A percentile compares a stretch with the other conserved stretches of the same genome.
Evolutionary conservation across 2,329 filamentous ascomycete genomes (phyloP).

Genomic region (Cladophialophora yegresii): DNA sequence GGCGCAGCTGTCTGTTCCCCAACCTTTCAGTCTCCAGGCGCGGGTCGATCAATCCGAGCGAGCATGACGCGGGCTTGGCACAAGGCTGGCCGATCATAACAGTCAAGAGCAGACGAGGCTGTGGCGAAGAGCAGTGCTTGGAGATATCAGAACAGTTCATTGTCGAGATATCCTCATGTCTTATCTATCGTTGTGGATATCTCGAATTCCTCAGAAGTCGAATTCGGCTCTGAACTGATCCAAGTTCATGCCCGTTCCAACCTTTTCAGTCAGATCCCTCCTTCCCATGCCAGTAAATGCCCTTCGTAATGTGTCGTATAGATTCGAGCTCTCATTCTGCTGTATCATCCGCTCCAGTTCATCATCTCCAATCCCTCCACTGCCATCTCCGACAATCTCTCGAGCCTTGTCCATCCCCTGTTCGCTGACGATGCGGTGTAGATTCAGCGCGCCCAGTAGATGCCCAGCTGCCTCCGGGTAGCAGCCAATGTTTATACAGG

Average conservation of each 20-base stretch:
- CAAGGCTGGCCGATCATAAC: neutral
- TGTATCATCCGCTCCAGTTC: slow-evolving; percentile 83
- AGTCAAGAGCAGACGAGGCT: neutral
- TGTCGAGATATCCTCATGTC: neutral
- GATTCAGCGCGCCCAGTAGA: slow-evolving; percentile 83
- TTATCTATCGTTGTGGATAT: slow-evolving; percentile 4
- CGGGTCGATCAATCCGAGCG: neutral
- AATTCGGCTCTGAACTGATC: slow-evolving; percentile 86
- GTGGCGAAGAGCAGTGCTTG: neutral
- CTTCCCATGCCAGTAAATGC: slow-evolving; percentile 98
- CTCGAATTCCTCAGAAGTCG: slow-evolving; percentile 63
- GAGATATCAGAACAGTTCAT: neutral
- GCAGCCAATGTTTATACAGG: slow-evolving; percentile 96
- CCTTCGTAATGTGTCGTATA: slow-evolving; percentile 89
- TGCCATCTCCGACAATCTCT: slow-evolving; percentile 69
- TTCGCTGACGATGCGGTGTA: slow-evolving; percentile 92
- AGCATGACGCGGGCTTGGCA: slow-evolving; percentile 8
- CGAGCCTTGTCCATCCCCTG: slow-evolving; percentile 80
- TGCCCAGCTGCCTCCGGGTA: slow-evolving; percentile 91
- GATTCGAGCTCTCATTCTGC: slow-evolving; percentile 94
- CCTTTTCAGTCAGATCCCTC: slow-evolving; percentile 81
- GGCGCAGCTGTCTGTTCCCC: neutral
- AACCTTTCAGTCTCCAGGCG: neutral
- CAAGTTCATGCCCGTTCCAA: slow-evolving; percentile 86
- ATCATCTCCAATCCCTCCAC: slow-evolving; percentile 62